A percentile compares a stretch with the other conserved stretches of the same genome.
phyloP scores from a whole-genome alignment of 139 green algal genomes.

The Chlorella vulgaris region DNA sequence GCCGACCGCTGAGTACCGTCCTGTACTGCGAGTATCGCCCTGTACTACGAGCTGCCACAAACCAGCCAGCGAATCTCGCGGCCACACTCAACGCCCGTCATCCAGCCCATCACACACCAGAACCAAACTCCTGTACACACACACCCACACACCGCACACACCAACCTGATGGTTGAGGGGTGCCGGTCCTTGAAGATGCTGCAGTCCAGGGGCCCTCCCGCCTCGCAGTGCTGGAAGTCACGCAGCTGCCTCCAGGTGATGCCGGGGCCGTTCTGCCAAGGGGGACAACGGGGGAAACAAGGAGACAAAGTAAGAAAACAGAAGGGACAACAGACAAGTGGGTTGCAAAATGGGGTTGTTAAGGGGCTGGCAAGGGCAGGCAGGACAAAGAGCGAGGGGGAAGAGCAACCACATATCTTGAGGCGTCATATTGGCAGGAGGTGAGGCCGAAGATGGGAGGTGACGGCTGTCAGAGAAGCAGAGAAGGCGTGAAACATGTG shows the following conservation, averaged over 20 bases:
- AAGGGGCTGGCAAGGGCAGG: too few relatives aligned
- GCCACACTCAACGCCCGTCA: background rate
- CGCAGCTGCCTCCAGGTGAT: constrained; percentile 71
- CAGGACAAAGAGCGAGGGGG: too few relatives aligned
- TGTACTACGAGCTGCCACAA: too few relatives aligned
- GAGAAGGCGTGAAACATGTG: too few relatives aligned
- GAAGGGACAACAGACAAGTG: background rate
- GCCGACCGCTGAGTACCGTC: too few relatives aligned
- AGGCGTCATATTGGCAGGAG: too few relatives aligned
- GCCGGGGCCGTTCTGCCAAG: constrained; percentile 57
- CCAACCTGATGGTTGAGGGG: constrained; percentile 74
- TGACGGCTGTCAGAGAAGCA: too few relatives aligned
- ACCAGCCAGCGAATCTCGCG: too few relatives aligned
- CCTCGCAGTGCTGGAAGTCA: constrained; percentile 57
- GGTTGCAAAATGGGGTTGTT: too few relatives aligned
- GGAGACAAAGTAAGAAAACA: background rate
- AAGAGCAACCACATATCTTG: too few relatives aligned
- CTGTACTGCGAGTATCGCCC: too few relatives aligned
- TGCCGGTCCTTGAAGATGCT: constrained; percentile 67
- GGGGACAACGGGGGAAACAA: background rate
- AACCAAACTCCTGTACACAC: background rate
- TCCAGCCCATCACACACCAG: background rate
- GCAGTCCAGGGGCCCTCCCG: constrained; percentile 61
- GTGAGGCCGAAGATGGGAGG: too few relatives aligned
- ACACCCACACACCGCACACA: constrained; percentile 35